Base-by-base conservation (phyloP, 345 rosid genomes). In the Eucalyptus victrix region DNA sequence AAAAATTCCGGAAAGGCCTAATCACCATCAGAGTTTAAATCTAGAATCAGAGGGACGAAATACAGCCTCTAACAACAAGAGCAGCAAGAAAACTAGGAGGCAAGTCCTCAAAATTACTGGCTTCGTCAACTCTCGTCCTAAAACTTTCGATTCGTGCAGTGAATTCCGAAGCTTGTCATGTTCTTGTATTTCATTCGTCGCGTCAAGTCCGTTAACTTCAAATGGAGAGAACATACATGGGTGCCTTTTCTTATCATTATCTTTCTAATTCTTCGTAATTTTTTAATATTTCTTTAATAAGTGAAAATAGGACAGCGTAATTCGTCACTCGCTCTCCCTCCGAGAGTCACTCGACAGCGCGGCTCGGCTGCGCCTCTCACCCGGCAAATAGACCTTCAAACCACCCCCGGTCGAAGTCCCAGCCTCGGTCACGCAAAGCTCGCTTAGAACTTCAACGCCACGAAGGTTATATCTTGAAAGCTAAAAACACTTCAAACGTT, bases 21-120 rank as follows among this genome's bases (percentile, higher is more conserved):
- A 14, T 3, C 67, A 2, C 16, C 16, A 12, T n/a, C 0, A 6
- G n/a, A 12, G 13, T 15, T 30, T 14, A 30, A 28, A 12, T 62
- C 34, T 30, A 62, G 4, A 62, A 62, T 62, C 9, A 12, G 34
- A 65, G 17, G 34, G 2, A 30, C 3, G 0, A 62, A 62, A 28
- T 62, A 12, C 1, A 60, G 15, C 28, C 67, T 11, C n/a, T 26
- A 60, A 5, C 67, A 13, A 62, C 34, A 14, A n/a, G 15, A 30
- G 17, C 1, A 30, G 37, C 4, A 37, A 7, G 9, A 65, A n/a
- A 14, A 65, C 4, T 3, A 62, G 17, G 34, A 13, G 19, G 9
- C 7, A 30, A 65, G 37, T 15, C 32, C 2, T n/a, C 34, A 65
- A 65, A 15, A n/a, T 65, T 65, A 65, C 10, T 16, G 10, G 1